Evolutionary conservation across 371 early-diverging fungal species (phyloP), one percentile per base, ranked within the genome.

Genomic region (Synchytrium microbalum): DNA sequence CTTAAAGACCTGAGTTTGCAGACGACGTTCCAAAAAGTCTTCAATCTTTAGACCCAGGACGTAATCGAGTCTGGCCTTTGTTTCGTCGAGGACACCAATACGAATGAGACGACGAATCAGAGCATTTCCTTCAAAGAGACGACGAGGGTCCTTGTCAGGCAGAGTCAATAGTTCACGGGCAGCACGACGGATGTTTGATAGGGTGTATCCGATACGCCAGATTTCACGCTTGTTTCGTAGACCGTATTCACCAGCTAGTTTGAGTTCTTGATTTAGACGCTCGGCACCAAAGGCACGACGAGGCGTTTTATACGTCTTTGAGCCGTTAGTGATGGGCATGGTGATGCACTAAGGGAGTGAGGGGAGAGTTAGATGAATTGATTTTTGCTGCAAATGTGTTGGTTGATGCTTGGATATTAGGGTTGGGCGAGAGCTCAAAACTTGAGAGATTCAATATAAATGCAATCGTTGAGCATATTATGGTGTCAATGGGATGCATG

Each of bases 191-290:
- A 99, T 95, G 86, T 96, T 93, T 84, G 97, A 94, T 71, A 96
- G 88, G 65, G 94, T 92, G 79, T 89, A 90, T 64, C 95, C 92
- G 64, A 96, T 90, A 74, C 97, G 91, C 93, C 96, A 98, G 82
- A 99, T 95, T 86, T 99, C 99, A 74, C 91, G 92, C 93, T 99
- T 99, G 94, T 96, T 97, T 78, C 92, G 89, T 75, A 99, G 92
- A 81, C 99, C 99, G 85, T 92, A 99, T 75, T 92, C 93, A 69
- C 99, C 99, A 74, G 92, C 86, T 69, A 99, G 87, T 88, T 96
- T 95, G 77, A 98, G 85, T 86, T 99, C 99, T 78, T 92, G 92
- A 79, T 99, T 95, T 73, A 99, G 90, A 81, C 99, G 93, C 71
- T 93, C 99, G 69, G 92, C 88, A 79, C 95, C 98, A 87, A 92